phyloP scores from a whole-genome alignment of 1,284 basidiomycete genomes.

The Neotropicomus parvogracilis region DNA sequence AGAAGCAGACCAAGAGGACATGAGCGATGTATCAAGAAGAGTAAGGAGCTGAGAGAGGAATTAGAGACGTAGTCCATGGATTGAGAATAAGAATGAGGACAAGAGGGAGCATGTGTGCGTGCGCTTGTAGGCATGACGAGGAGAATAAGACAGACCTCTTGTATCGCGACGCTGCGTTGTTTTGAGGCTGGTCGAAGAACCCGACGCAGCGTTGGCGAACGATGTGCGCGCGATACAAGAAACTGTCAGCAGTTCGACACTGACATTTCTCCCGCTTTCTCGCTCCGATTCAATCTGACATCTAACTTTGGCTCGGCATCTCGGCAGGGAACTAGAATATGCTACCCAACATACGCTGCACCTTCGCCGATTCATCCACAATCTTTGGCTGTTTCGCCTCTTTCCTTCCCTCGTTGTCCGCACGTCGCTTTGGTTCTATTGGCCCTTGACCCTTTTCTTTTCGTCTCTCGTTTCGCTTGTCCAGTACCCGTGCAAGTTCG shows the following conservation, averaged over 20 bases:
- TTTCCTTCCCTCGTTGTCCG: constrained; percentile 33
- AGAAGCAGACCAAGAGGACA: constrained; percentile 61
- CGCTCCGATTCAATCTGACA: constrained; percentile 44
- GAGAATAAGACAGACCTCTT: constrained; percentile 81
- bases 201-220: constrained; percentile 52
- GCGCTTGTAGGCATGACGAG: constrained; percentile 68
- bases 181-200: constrained; percentile 54
- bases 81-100: constrained; percentile 73
- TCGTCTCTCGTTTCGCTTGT: constrained; percentile 80
- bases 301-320: constrained; percentile 15
- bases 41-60: constrained; percentile 62
- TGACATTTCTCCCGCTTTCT: constrained; percentile 34
- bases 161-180: constrained; percentile 56
- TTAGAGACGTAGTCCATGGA: constrained; percentile 60
- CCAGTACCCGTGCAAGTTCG: constrained; percentile 87
- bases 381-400: constrained; percentile 16
- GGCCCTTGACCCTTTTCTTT: constrained; percentile 49
- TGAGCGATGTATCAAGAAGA: constrained; percentile 55
- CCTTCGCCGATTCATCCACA: constrained; percentile 14
- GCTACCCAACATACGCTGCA: constrained; percentile 51
- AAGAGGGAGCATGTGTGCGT: constrained; percentile 47
- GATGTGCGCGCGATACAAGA: constrained; percentile 67
- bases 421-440: constrained; percentile 21
- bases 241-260: constrained; percentile 16
- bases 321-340: constrained; percentile 44